Evolutionary conservation across 257 asterid species (phyloP).

Genomic region (Penstemon eatonii): DNA sequence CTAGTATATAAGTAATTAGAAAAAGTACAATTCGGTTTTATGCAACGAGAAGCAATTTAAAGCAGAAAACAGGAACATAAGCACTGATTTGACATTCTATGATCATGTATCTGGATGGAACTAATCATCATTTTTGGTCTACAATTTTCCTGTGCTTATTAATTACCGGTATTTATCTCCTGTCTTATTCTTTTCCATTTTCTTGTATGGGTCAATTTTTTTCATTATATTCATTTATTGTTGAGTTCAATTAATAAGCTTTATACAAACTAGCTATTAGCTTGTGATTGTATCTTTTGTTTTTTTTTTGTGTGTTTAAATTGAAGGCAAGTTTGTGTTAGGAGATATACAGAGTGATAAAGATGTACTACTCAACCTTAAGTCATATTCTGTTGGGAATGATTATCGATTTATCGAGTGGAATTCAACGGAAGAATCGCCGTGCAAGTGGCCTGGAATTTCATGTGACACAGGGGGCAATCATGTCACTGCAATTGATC

Average conservation of each 20-base stretch:
- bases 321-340: slow-evolving; percentile 35
- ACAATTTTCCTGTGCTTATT: slow-evolving; percentile 11
- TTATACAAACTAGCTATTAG: not conserved
- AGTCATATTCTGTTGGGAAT: slow-evolving; percentile 31
- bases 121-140: not conserved
- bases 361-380: slow-evolving; percentile 38
- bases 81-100: not conserved
- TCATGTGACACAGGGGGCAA: slow-evolving; percentile 31
- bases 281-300: not conserved
- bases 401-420: slow-evolving; percentile 33
- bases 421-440: slow-evolving; percentile 32
- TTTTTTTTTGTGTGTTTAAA: slow-evolving; percentile 4
- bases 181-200: not conserved
- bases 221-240: not conserved
- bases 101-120: not conserved
- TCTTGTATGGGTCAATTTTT: not conserved
- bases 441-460: slow-evolving; percentile 49
- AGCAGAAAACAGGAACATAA: not conserved
- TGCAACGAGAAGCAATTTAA: not conserved
- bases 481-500: slow-evolving; percentile 41
- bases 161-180: not conserved
- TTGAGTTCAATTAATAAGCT: not conserved
- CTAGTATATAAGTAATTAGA: no score
- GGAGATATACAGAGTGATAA: slow-evolving; percentile 42
- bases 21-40: not conserved